phyloP scores from a whole-genome alignment of 2,329 filamentous ascomycete genomes.

The Aspergillus uvarum region DNA sequence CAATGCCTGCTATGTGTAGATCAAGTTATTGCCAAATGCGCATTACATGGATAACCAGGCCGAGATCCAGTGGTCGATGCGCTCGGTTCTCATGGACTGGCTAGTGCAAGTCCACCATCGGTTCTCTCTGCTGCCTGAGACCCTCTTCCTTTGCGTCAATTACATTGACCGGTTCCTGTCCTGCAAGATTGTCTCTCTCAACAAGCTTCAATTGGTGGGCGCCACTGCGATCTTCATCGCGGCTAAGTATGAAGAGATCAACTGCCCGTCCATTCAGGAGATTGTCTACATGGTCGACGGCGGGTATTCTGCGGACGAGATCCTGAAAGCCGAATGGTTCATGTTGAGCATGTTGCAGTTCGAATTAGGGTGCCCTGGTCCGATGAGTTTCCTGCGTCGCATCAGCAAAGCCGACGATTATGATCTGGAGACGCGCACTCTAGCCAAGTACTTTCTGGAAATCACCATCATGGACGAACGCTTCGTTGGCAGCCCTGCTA shows the following conservation, averaged over 20 bases:
- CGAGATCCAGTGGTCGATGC: constrained; percentile 99
- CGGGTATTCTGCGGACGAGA: constrained; percentile 85
- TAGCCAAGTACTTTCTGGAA: constrained; percentile 97
- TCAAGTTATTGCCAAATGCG: constrained; percentile 78
- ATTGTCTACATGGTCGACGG: constrained; percentile 98
- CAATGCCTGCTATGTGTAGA: constrained; percentile 47
- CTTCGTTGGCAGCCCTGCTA: constrained; percentile 87
- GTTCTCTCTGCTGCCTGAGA: constrained; percentile 89
- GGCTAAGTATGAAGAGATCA: constrained; percentile 98
- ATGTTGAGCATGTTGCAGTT: constrained; percentile 97
- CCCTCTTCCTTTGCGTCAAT: constrained; percentile 90
- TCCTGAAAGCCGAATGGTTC: constrained; percentile 94
- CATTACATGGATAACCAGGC: constrained; percentile 96
- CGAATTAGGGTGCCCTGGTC: constrained; percentile 95
- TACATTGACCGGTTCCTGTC: constrained; percentile 97
- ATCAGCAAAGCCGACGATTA: constrained; percentile 99
- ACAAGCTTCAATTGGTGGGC: constrained; percentile 92
- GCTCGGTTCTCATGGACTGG: constrained; percentile 96
- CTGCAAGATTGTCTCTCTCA: constrained; percentile 88
- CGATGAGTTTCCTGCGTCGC: constrained; percentile 94
- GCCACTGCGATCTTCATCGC: constrained; percentile 95
- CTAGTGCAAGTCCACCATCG: constrained; percentile 92
- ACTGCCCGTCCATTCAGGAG: constrained; percentile 90
- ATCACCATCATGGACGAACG: constrained; percentile 97
- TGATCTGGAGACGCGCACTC: constrained; percentile 87